These are phyloP conservation scores for Drosera spatulata DNA, from an alignment of 179 eudicot genomes.

Conservation along the genomic window DNA sequence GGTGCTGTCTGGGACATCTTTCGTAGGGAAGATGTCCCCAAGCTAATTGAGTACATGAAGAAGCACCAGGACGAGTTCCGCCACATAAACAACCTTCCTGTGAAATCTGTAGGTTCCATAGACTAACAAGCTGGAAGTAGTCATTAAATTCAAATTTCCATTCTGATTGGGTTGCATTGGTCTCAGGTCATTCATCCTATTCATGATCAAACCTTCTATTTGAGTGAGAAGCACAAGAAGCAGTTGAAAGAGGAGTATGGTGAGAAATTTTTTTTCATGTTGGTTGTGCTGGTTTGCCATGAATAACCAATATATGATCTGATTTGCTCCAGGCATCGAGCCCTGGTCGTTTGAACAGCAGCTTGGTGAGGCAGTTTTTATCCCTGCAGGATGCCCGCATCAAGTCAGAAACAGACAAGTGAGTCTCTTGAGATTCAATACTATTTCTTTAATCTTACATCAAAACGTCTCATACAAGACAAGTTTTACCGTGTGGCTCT, in stretches of 20 bases:
- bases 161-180: slow-evolving; percentile 5
- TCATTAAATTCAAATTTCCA: slow-evolving; percentile 1
- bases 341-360: slow-evolving; percentile 95
- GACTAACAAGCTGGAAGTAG: background rate
- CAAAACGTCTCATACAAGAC: background rate
- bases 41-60: slow-evolving; percentile 47
- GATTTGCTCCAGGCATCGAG: slow-evolving; percentile 44
- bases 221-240: slow-evolving; percentile 69
- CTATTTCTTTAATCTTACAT: background rate
- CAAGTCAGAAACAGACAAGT: slow-evolving; percentile 92
- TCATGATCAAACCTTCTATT: slow-evolving; percentile 81
- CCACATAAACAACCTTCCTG: slow-evolving; percentile 46
- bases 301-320: background rate
- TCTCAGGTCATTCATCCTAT: slow-evolving; percentile 78
- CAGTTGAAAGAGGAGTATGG: slow-evolving; percentile 79
- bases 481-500: no score
- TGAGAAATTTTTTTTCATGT: slow-evolving; percentile 17
- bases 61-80: slow-evolving; percentile 64
- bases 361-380: slow-evolving; percentile 87
- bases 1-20: slow-evolving; percentile 96
- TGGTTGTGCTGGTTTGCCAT: background rate
- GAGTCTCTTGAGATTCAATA: slow-evolving; percentile 5
- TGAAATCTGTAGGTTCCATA: slow-evolving; percentile 22
- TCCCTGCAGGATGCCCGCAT: slow-evolving; percentile 95
- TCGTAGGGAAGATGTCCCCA: slow-evolving; percentile 82